A percentile compares a stretch with the other conserved stretches of the same genome.
Conservation (phyloP, 805 yeast genomes). For the Yarrowia phangngaensis region DNA sequence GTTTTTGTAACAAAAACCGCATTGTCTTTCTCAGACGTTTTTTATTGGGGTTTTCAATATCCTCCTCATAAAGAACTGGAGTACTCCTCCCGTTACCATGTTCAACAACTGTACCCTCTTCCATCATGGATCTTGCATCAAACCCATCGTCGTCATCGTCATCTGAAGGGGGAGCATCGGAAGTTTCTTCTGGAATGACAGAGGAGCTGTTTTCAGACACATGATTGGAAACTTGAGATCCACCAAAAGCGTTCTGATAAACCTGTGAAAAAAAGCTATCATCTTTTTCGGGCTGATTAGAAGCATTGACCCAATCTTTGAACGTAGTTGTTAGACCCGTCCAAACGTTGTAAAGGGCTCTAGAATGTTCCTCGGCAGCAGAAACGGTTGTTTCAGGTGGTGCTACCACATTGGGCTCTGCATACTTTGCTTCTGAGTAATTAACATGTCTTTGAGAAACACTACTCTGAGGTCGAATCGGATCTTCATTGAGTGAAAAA, state of each 20-base stretch:
- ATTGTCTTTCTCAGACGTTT: constrained; percentile 29
- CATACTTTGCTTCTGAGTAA: no score
- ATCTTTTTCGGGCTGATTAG: background rate
- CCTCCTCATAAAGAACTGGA: constrained; percentile 15
- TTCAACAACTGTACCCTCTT: constrained; percentile 11
- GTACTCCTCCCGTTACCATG: background rate
- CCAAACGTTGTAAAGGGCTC: constrained; percentile 19
- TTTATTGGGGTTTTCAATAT: constrained; percentile 22
- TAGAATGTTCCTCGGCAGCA: constrained; percentile 14
- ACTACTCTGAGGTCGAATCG: constrained; percentile 12
- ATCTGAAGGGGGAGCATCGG: background rate
- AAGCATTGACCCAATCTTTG: constrained; percentile 16
- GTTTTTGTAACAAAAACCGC: constrained; percentile 25
- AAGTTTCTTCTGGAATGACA: constrained; percentile 1
- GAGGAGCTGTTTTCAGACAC: background rate
- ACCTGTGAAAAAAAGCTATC: constrained; percentile 18
- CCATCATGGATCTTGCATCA: constrained; percentile 13
- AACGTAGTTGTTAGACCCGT: constrained; percentile 11
- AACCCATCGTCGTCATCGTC: constrained; percentile 4
- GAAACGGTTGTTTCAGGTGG: constrained; percentile 1
- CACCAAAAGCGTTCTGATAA: constrained; percentile 16
- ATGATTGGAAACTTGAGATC: background rate
- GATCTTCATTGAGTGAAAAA: constrained; percentile 7
- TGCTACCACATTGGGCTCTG: no score
- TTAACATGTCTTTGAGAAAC: background rate